Evolutionary conservation across 192 early-diverging fungal species (phyloP).

Genomic region (Umbelopsis sp.): DNA sequence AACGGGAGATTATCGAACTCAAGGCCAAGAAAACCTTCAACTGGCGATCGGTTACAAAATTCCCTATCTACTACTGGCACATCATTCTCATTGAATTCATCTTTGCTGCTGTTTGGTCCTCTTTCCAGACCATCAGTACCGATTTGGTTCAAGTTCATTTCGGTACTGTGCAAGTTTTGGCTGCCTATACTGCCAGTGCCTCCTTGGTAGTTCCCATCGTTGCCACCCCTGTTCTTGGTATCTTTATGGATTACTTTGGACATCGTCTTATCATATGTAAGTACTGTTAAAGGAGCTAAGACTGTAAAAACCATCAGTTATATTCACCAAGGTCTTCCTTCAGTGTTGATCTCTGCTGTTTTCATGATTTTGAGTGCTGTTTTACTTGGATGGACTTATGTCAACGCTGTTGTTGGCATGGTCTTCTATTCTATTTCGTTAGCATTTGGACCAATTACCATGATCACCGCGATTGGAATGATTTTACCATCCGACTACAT

Average conservation of each 20-base stretch:
- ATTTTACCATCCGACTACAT: conserved; percentile 57
- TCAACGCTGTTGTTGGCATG: conserved; percentile 55
- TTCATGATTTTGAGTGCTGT: conserved; percentile 31
- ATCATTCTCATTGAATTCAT: conserved; percentile 59
- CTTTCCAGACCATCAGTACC: conserved; percentile 36
- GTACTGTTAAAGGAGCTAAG: background rate
- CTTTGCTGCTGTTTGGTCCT: conserved; percentile 49
- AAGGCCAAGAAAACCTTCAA: conserved; percentile 58
- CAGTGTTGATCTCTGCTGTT: conserved; percentile 33
- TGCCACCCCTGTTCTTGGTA: conserved; percentile 52
- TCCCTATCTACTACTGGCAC: conserved; percentile 63
- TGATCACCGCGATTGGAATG: conserved; percentile 62
- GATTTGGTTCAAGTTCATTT: conserved; percentile 42
- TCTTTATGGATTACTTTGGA: conserved; percentile 58
- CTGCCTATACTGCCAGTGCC: conserved; percentile 42
- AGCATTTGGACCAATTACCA: conserved; percentile 59
- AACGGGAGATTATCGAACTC: conserved; percentile 23
- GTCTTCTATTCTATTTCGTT: conserved; percentile 59
- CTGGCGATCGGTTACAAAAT: conserved; percentile 48
- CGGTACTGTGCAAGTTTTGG: conserved; percentile 28
- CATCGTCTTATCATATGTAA: conserved; percentile 47
- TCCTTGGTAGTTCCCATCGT: conserved; percentile 58
- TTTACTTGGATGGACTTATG: conserved; percentile 59
- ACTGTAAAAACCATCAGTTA: background rate
- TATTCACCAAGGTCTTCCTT: background rate